Evolutionary conservation across 1,284 basidiomycete species (phyloP).

Genomic region (Dichomitus squalens): DNA sequence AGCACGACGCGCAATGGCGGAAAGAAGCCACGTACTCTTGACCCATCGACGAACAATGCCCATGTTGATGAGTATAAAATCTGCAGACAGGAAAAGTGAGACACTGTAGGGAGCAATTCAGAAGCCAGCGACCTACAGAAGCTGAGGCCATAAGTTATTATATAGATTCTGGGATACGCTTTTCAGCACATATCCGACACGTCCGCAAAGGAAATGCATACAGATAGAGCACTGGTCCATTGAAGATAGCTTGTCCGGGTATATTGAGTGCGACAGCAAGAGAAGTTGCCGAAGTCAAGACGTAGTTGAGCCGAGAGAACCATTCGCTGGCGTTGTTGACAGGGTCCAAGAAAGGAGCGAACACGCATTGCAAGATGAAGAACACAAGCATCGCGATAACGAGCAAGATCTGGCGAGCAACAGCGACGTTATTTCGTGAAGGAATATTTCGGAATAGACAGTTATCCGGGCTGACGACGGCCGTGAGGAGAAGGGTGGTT

Average conservation of each 20-base stretch:
- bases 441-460: conserved; percentile 66
- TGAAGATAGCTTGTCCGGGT: conserved; percentile 53
- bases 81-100: conserved; percentile 36
- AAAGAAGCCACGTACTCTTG: conserved; percentile 49
- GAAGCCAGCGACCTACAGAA: conserved; percentile 47
- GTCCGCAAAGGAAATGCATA: conserved; percentile 36
- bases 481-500: conserved; percentile 65
- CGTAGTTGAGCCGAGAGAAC: conserved; percentile 71
- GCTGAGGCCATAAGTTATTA: conserved; percentile 66
- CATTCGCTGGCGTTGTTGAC: conserved; percentile 80
- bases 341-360: conserved; percentile 71
- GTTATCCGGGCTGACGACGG: conserved; percentile 70
- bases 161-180: conserved; percentile 54
- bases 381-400: conserved; percentile 61
- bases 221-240: conserved; percentile 66
- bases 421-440: conserved; percentile 49
- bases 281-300: conserved; percentile 64
- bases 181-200: neutral
- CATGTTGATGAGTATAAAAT: conserved; percentile 65
- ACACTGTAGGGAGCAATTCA: neutral
- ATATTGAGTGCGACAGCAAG: conserved; percentile 59
- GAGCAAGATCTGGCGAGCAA: conserved; percentile 69
- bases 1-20: neutral
- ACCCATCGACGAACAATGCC: conserved; percentile 51
- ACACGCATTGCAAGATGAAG: conserved; percentile 62